phyloP scores from a whole-genome alignment of 257 asterid species.

The Galeopsis tetrahit region DNA sequence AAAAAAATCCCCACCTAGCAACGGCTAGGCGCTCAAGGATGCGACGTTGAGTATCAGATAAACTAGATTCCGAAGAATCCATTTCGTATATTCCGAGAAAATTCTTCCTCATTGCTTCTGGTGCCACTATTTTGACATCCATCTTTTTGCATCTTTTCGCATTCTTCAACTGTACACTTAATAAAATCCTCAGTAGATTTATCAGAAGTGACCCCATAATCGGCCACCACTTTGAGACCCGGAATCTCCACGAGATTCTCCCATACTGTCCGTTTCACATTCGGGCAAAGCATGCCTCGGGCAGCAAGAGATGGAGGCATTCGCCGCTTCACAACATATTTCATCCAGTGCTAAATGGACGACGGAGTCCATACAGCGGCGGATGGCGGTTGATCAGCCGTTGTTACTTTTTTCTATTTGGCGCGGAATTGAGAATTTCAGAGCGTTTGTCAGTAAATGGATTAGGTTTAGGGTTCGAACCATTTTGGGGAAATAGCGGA shows the following conservation, averaged over 20 bases:
- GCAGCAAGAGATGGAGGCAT: conserved; percentile 52
- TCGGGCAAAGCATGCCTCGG: conserved; percentile 58
- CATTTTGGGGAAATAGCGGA: conserved; percentile 32
- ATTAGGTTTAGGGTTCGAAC: conserved; percentile 60
- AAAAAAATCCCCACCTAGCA: conserved; percentile 61
- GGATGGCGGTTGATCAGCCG: conserved; percentile 30
- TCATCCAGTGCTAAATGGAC: conserved; percentile 76
- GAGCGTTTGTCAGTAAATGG: neutral
- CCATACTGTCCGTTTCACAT: conserved; percentile 76
- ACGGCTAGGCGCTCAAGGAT: conserved; percentile 76
- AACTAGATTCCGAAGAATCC: conserved; percentile 51
- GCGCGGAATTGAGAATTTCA: conserved; percentile 42
- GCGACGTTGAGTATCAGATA: conserved; percentile 55
- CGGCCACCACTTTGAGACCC: conserved; percentile 55
- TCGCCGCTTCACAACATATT: conserved; percentile 67
- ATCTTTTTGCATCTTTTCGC: conserved; percentile 61
- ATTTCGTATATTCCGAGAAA: conserved; percentile 78
- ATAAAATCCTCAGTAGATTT: conserved; percentile 37
- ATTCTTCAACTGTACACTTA: conserved; percentile 50
- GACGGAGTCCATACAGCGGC: conserved; percentile 68
- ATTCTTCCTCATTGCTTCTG: conserved; percentile 67
- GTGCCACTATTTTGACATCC: conserved; percentile 64
- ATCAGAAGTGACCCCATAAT: conserved; percentile 32
- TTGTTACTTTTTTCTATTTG: conserved; percentile 29
- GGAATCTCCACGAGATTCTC: conserved; percentile 68